Evolutionary conservation across 2,329 filamentous ascomycete species (phyloP).

Genomic region (Colletotrichum incanum): DNA sequence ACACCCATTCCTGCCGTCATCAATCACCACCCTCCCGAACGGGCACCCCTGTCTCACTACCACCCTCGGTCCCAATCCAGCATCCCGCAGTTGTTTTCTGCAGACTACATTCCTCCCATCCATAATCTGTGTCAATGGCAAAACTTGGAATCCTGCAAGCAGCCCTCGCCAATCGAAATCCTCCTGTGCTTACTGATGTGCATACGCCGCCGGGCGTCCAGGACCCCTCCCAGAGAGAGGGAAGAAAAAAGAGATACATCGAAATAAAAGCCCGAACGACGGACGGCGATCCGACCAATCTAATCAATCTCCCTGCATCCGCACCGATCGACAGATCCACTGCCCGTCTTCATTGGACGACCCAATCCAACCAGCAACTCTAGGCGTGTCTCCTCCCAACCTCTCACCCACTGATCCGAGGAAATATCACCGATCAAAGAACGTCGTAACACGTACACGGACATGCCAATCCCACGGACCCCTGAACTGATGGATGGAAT

Average conservation of each 20-base stretch:
- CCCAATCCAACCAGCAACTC: not conserved
- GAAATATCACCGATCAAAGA: not conserved
- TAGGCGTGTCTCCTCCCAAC: not conserved
- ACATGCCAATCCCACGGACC: too few relatives aligned
- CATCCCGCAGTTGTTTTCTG: not conserved
- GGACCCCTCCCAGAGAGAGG: not conserved
- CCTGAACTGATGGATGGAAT: not conserved
- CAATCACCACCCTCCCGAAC: not conserved
- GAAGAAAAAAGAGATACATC: not conserved
- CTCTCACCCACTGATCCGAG: not conserved
- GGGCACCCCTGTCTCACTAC: constrained; percentile 1
- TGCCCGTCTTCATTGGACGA: not conserved
- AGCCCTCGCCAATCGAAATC: not conserved
- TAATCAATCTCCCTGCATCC: not conserved
- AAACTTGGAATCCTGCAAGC: not conserved
- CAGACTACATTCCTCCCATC: not conserved
- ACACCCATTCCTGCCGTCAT: constrained; percentile 26
- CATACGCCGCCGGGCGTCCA: not conserved
- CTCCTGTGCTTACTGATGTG: not conserved
- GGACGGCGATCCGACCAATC: not conserved
- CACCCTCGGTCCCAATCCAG: constrained; percentile 10
- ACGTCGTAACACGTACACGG: not conserved
- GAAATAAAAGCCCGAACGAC: not conserved
- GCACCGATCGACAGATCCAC: not conserved
- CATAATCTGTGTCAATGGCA: not conserved